Evolutionary conservation across 2,329 filamentous ascomycete species (phyloP).

Genomic region (Domatiomyces globalis): DNA sequence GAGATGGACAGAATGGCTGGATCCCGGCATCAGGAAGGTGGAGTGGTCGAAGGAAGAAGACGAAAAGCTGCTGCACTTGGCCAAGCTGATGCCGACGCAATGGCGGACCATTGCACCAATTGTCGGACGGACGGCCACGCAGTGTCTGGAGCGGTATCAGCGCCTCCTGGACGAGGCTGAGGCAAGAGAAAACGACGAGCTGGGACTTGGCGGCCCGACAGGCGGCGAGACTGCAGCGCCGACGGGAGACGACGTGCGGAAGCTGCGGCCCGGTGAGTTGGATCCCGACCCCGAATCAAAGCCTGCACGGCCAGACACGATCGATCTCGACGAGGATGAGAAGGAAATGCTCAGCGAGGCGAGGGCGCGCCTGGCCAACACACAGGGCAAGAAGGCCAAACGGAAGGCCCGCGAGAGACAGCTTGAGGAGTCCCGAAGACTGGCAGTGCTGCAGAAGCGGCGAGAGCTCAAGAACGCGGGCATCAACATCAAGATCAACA

Average conservation of each 20-base stretch:
- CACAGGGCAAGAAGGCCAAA: constrained; percentile 98
- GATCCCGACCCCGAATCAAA: constrained; percentile 97
- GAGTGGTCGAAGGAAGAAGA: constrained; percentile 99
- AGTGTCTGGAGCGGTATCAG: constrained; percentile 93
- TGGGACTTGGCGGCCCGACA: constrained; percentile 71
- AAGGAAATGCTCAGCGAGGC: constrained; percentile 99
- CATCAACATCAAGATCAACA: constrained; percentile 93
- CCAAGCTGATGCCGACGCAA: constrained; percentile 97
- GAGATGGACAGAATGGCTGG: constrained; percentile 95
- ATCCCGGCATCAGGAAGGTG: constrained; percentile 94
- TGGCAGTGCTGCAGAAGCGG: constrained; percentile 86
- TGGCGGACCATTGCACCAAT: constrained; percentile 98
- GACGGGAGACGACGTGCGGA: constrained; percentile 80
- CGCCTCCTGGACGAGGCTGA: constrained; percentile 93
- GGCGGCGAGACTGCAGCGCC: constrained; percentile 79
- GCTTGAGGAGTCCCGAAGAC: constrained; percentile 78
- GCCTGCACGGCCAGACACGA: constrained; percentile 86
- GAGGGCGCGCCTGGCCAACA: constrained; percentile 88
- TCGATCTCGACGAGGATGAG: constrained; percentile 96
- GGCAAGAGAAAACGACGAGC: constrained; percentile 63
- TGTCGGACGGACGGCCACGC: constrained; percentile 88
- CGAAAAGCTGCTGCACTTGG: constrained; percentile 88
- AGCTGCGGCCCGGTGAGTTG: constrained; percentile 74
- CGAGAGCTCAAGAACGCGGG: constrained; percentile 93
- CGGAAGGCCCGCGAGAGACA: constrained; percentile 90